Percentiles rank a stretch among this genome's conserved stretches.
phyloP scores from a whole-genome alignment of 371 early-diverging fungal genomes.

The Lichtheimia ornata region DNA sequence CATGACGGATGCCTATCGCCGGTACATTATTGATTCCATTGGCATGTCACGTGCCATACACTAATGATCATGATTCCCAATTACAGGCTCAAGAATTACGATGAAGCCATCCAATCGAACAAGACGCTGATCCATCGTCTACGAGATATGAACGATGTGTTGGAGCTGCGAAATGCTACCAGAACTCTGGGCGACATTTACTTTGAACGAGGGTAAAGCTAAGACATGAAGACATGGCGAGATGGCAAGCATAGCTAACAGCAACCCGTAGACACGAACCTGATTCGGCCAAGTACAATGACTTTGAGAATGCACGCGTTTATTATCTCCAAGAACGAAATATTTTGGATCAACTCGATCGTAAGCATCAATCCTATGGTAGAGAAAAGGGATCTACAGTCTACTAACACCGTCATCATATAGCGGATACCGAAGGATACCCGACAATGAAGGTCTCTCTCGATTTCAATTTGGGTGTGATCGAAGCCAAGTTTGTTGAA shows the following conservation, averaged over 20 bases:
- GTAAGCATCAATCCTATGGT: background rate
- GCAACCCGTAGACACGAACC: constrained; percentile 13
- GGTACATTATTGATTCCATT: background rate
- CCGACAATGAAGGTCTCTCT: constrained; percentile 24
- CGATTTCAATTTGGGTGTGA: constrained; percentile 42
- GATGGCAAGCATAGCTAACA: background rate
- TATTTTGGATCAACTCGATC: background rate
- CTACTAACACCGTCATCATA: too few species aligned
- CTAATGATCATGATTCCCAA: too few species aligned
- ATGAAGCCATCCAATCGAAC: constrained; percentile 18
- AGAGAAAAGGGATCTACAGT: too few species aligned
- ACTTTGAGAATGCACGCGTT: constrained; percentile 27
- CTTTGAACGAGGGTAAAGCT: constrained; percentile 28
- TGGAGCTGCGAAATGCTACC: constrained; percentile 22
- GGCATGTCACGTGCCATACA: too few species aligned
- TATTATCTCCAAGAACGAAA: constrained; percentile 33
- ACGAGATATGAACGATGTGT: constrained; percentile 8
- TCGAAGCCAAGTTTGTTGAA: constrained; percentile 23
- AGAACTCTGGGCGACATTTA: constrained; percentile 32
- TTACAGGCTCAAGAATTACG: constrained; percentile 23
- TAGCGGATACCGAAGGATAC: constrained; percentile 9
- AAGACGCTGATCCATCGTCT: constrained; percentile 9
- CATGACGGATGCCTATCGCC: constrained; percentile 3
- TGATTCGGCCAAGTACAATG: constrained; percentile 17
- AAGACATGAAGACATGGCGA: background rate